phyloP scores from a whole-genome alignment of 2,329 filamentous ascomycete species.

The Aureobasidium sp. region DNA sequence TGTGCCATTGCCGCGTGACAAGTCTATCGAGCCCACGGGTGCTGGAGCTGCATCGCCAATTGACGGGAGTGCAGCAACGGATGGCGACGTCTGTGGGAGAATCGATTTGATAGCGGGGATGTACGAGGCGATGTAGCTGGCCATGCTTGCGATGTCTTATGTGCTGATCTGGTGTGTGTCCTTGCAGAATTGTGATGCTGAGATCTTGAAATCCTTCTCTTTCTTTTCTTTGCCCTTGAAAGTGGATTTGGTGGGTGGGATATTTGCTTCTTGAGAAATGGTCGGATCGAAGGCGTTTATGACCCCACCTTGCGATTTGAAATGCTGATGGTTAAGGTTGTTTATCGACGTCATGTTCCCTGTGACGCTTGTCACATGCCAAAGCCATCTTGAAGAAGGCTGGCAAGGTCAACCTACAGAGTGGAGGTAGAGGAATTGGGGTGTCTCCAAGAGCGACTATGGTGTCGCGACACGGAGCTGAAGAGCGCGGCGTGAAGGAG shows the following conservation, averaged over 20 bases:
- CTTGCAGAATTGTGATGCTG: neutral
- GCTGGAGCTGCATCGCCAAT: conserved; percentile 11
- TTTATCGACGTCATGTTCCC: conserved; percentile 4
- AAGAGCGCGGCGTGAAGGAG: too few species aligned
- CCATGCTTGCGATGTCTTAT: neutral
- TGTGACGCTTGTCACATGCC: neutral
- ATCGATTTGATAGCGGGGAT: conserved; percentile 12
- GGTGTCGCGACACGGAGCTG: too few species aligned
- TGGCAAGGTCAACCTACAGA: too few species aligned
- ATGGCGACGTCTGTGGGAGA: conserved; percentile 10
- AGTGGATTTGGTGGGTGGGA: neutral
- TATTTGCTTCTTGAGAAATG: neutral
- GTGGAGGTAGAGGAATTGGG: too few species aligned
- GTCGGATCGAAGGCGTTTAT: neutral
- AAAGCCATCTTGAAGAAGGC: neutral
- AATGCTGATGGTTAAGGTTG: neutral
- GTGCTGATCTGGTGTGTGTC: neutral
- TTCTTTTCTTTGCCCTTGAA: neutral
- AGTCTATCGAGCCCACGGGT: neutral
- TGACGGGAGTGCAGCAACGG: conserved; percentile 6
- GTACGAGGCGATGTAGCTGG: neutral
- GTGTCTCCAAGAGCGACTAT: too few species aligned
- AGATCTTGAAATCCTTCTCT: neutral
- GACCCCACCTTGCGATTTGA: conserved; percentile 3
- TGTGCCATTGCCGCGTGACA: conserved; percentile 24